Evolutionary conservation across 345 rosid species (phyloP), one percentile per base, ranked within the genome.

Genomic region (Eutrema heterophyllum): DNA sequence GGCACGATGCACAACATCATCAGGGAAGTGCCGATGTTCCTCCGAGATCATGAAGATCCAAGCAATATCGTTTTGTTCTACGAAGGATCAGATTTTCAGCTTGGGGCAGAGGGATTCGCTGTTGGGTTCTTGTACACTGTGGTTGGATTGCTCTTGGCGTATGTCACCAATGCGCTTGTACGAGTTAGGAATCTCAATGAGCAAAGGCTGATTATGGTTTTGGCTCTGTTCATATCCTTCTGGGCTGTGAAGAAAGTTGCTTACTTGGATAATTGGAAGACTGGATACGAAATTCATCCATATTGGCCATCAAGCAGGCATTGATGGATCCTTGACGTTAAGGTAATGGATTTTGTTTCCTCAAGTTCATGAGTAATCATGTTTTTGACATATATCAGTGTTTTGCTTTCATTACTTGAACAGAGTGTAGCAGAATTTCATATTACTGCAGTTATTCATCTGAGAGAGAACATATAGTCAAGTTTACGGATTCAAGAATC

Each of bases 191-290:
- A 75, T 32, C 61, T 68, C 29, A 83, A 70, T 0, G 81, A 44
- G 8, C 93, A 91, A 82, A 84, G 92, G 26, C 3, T 75, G 71
- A 18, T 73, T 10, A 88, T 86, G 97, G 0, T 81, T 50, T 11
- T 81, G 30, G 77, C 84, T 1, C 53, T 93, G 59, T 44, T 81
- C 3, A 35, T 86, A 40, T 90, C 91, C 7, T 85, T 90, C 26
- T 87, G 88, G 90, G 86, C 93, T 0, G 97, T 93, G 55, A 81
- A 68, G 69, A 81, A 76, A 56, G 97, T 93, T 46, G 74, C 88
- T 68, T 80, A 54, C 68, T 78, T 90, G 93, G 86, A 83, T 74
- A 84, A 83, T 80, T 93, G 96, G 98, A 93, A 90, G 90, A 93
- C 96, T 48, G 93, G 86, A 0, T 88, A 93, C 79, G 87, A 82